Percentiles rank a stretch among this genome's conserved stretches.
Conservation (phyloP, 2,329 filamentous ascomycete genomes). For the Exophiala calicioides region DNA sequence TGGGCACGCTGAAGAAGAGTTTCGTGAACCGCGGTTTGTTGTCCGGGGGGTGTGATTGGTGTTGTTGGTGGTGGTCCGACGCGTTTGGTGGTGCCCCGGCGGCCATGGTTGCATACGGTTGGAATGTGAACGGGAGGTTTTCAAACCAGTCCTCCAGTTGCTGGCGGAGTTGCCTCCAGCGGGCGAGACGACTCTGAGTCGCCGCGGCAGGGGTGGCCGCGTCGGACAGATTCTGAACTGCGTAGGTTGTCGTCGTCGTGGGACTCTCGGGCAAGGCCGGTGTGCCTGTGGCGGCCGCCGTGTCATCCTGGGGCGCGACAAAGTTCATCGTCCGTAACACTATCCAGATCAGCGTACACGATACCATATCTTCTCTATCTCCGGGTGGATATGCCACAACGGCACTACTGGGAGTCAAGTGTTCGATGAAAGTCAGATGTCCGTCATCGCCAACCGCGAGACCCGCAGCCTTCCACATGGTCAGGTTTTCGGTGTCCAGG, state of each 20-base stretch:
- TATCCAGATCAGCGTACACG: constrained; percentile 66
- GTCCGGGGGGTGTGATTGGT: constrained; percentile 36
- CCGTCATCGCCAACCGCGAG: constrained; percentile 57
- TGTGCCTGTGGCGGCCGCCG: constrained; percentile 32
- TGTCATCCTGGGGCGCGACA: constrained; percentile 42
- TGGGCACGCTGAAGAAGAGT: constrained; percentile 63
- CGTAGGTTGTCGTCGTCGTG: constrained; percentile 2
- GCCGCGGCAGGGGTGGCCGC: too few relatives aligned
- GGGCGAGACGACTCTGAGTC: constrained; percentile 39
- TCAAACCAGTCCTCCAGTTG: constrained; percentile 62
- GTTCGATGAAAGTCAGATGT: constrained; percentile 20
- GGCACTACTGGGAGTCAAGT: constrained; percentile 16
- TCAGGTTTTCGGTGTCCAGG: constrained; percentile 62
- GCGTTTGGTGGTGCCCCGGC: constrained; percentile 37
- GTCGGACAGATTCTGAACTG: too few relatives aligned
- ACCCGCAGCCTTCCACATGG: constrained; percentile 65
- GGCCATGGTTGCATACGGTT: constrained; percentile 55
- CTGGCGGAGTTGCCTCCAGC: constrained; percentile 57
- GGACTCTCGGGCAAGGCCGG: constrained; percentile 41
- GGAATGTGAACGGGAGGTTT: constrained; percentile 61
- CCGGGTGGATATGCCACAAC: constrained; percentile 20
- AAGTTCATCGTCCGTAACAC: constrained; percentile 67
- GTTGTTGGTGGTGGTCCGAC: too few relatives aligned
- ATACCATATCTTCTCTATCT: constrained; percentile 61
- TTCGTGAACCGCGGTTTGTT: constrained; percentile 45